Base-by-base conservation (phyloP, 345 rosid genomes). In the Citrus australasica region DNA sequence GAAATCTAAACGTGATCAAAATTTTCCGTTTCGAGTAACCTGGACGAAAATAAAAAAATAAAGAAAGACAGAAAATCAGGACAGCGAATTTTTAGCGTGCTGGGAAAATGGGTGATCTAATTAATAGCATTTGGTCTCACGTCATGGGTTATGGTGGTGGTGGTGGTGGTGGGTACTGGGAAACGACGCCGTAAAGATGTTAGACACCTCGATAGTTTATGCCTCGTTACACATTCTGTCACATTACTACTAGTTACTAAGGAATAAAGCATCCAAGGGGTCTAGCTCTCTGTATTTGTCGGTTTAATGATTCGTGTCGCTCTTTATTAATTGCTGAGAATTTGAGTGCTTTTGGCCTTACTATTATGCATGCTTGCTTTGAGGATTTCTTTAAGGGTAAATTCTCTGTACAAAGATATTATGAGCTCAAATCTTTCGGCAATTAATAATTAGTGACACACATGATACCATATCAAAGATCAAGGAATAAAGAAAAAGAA, bases 401-500 rank as follows among this genome's bases (percentile, higher is more conserved):
- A 11, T 65, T 65, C 13, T 32, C 38, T 27, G 51, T 4, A 28
- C 8, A 9, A 48, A 42, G 38, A 42, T 21, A 40, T 62, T 25
- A 74, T 19, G 59, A 13, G 17, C 51, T 53, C 58, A 17, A 4
- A 65, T 67, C 48, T 69, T 56, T 56, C n/a, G 22, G 77, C 65
- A 51, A 17, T 27, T 37, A 63, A 63, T 25, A 9, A 30, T 17
- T 55, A 21, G 33, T 33, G n/a, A 21, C 1, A 37, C 0, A 68
- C 63, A n/a, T 35, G 37, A 35, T 5, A 33, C 35, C 37, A 35
- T 17, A 60, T 48, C 74, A 64, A 6, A 28, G 56, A 13, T 56
- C 28, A 48, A 46, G 35, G 14, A 55, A 46, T 46, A 53, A 55
- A 55, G 78, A 22, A 66, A 81, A 72, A 67, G 74, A 33, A 37